phyloP scores from a whole-genome alignment of 345 rosid genomes.

The Populus deltoides region DNA sequence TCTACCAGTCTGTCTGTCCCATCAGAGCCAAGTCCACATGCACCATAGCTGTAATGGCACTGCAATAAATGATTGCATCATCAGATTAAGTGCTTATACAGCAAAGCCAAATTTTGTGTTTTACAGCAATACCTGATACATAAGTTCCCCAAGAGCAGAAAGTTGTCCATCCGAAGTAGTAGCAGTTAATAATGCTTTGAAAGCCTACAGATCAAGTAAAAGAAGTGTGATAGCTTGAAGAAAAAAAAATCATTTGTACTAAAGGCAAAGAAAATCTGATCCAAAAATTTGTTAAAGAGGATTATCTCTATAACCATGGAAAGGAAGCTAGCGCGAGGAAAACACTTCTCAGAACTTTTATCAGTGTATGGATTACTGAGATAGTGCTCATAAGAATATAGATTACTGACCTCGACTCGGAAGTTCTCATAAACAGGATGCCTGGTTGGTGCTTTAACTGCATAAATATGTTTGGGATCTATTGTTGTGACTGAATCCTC shows the following conservation, averaged over 20 bases:
- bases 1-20: conserved; percentile 89
- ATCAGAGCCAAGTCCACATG: conserved; percentile 89
- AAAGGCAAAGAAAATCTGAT: no score
- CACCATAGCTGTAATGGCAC: conserved; percentile 98
- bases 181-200: conserved; percentile 86
- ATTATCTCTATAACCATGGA: neutral
- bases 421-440: conserved; percentile 92
- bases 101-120: no score
- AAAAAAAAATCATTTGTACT: no score
- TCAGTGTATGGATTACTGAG: conserved; percentile 4
- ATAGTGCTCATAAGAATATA: no score
- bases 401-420: conserved; percentile 71
- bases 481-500: conserved; percentile 84
- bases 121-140: conserved; percentile 66
- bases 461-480: conserved; percentile 65
- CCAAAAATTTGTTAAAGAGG: neutral
- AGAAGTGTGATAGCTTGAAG: neutral
- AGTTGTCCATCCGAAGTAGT: conserved; percentile 83
- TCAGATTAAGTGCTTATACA: no score
- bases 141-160: conserved; percentile 84
- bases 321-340: neutral
- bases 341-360: no score
- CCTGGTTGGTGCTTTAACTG: conserved; percentile 67
- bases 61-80: conserved; percentile 28
- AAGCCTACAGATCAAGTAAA: conserved; percentile 49